Percentiles rank a stretch among this genome's conserved stretches.
Conservation (phyloP, 108 stramenopile genomes). For the Pseudonitzschia multiseries region DNA sequence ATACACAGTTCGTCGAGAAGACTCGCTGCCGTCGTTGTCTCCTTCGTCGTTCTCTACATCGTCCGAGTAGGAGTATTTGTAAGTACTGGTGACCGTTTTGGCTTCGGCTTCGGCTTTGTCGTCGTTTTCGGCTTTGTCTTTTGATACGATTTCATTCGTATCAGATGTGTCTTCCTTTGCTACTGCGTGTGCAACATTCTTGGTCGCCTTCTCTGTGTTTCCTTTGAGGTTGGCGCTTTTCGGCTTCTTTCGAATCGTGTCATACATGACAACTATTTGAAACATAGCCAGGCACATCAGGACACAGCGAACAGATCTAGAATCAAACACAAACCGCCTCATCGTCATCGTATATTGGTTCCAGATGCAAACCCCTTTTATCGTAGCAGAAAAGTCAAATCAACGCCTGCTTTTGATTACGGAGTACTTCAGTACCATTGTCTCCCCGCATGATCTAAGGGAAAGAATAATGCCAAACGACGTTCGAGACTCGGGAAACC, state of each 20-base stretch:
- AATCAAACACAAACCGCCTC: neutral
- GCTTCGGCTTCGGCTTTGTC: neutral
- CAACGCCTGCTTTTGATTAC: no score
- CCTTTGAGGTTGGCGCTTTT: neutral
- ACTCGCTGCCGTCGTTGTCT: neutral
- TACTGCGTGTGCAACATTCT: neutral
- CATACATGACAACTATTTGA: conserved; percentile 12
- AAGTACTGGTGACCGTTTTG: no score
- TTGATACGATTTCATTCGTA: neutral
- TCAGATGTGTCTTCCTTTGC: neutral
- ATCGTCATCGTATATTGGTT: no score
- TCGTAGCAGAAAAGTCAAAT: no score
- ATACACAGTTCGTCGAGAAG: neutral
- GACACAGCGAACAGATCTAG: neutral
- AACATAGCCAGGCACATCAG: neutral
- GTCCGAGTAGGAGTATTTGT: neutral
- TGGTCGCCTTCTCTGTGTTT: neutral
- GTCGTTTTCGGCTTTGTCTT: neutral
- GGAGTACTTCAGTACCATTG: no score
- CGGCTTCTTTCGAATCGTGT: neutral
- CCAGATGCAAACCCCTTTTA: no score
- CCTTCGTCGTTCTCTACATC: neutral
- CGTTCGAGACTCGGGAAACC: no score
- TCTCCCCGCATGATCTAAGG: no score
- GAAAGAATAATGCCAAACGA: no score